Evolutionary conservation across 2,329 filamentous ascomycete genomes (phyloP).

Genomic region (Ophiostoma perfectum): DNA sequence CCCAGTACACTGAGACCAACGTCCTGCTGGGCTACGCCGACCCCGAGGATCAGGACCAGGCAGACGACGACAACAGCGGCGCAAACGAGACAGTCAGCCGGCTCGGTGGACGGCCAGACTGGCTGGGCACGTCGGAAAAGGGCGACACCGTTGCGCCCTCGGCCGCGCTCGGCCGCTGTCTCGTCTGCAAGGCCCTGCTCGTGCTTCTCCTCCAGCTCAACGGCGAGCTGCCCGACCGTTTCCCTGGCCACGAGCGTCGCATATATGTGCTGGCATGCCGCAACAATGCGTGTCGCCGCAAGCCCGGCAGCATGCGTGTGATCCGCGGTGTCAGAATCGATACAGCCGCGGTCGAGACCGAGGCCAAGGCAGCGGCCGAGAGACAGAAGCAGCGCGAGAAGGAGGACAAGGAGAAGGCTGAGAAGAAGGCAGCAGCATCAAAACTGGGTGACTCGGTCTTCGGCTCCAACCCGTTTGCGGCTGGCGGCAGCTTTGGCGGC

Average conservation of each 20-base stretch:
- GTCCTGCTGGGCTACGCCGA: slow-evolving; percentile 88
- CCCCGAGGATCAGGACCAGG: slow-evolving; percentile 30
- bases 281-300: slow-evolving; percentile 71
- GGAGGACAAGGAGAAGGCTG: slow-evolving; percentile 30
- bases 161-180: slow-evolving; percentile 74
- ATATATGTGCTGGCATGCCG: slow-evolving; percentile 83
- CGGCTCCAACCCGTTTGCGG: slow-evolving; percentile 48
- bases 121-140: slow-evolving; percentile 59
- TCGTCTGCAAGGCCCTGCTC: slow-evolving; percentile 78
- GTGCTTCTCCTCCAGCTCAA: slow-evolving; percentile 84
- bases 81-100: slow-evolving; percentile 71
- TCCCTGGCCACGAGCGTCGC: slow-evolving; percentile 79
- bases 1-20: slow-evolving; percentile 66
- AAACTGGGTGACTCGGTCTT: slow-evolving; percentile 63
- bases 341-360: slow-evolving; percentile 33
- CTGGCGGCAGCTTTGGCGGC: slow-evolving; percentile 32
- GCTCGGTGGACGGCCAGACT: slow-evolving; percentile 78
- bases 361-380: slow-evolving; percentile 26
- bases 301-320: slow-evolving; percentile 73
- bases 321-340: slow-evolving; percentile 59
- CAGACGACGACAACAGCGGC: slow-evolving; percentile 1
- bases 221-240: slow-evolving; percentile 78
- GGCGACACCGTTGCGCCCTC: slow-evolving; percentile 60
- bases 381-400: slow-evolving; percentile 35
- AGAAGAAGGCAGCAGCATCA: slow-evolving; percentile 28